phyloP scores from a whole-genome alignment of 176 grass and related monocot species.

The Carex scoparia region DNA sequence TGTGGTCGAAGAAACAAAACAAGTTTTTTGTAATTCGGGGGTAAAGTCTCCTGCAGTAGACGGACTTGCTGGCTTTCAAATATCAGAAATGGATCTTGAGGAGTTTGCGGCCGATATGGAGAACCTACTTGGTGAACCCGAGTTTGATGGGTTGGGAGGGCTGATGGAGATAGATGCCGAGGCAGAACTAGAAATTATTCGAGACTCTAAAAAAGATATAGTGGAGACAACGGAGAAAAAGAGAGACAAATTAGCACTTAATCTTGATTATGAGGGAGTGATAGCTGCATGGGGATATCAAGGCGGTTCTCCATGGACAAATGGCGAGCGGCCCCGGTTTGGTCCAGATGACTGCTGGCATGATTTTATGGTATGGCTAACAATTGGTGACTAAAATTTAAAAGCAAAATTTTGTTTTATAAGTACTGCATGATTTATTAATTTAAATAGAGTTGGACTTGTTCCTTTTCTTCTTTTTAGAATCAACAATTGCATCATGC shows the following conservation, averaged over 20 bases:
- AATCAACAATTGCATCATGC: background rate
- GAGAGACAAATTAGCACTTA: constrained; percentile 49
- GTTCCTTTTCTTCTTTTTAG: background rate
- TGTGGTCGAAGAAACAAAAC: constrained; percentile 27
- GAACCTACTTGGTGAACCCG: constrained; percentile 57
- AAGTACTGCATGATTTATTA: background rate
- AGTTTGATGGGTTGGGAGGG: constrained; percentile 40
- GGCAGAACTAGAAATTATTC: constrained; percentile 13
- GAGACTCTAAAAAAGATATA: background rate
- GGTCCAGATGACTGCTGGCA: constrained; percentile 40
- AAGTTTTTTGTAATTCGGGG: background rate
- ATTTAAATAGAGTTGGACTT: background rate
- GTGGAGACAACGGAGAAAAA: constrained; percentile 27
- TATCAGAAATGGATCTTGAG: constrained; percentile 70
- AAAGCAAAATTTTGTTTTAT: background rate
- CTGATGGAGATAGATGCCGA: constrained; percentile 31
- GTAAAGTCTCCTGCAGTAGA: background rate
- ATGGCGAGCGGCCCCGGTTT: constrained; percentile 56
- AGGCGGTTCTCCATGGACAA: constrained; percentile 59
- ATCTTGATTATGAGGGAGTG: constrained; percentile 78
- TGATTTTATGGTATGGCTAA: constrained; percentile 50
- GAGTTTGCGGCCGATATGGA: constrained; percentile 89
- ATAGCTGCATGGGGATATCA: constrained; percentile 60
- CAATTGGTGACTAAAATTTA: background rate
- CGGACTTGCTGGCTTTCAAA: constrained; percentile 40